These are phyloP conservation scores for Ustilago xerochloae DNA, from an alignment of 1,284 basidiomycete species.

Conservation along the genomic window DNA sequence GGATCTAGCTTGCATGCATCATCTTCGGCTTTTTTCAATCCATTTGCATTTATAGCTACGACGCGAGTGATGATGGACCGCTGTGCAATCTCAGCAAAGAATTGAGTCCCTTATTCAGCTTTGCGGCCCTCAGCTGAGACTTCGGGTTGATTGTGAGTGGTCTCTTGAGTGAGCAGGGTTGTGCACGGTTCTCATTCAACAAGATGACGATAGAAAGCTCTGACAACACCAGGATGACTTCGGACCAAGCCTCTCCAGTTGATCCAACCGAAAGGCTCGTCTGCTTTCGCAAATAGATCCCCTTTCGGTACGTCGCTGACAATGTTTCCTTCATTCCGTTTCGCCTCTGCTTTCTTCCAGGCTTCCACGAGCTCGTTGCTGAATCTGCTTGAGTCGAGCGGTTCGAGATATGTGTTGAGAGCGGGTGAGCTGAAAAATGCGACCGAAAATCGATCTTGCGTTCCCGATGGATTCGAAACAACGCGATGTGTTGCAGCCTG, in stretches of 20 bases:
- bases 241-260: constrained; percentile 57
- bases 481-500: constrained; percentile 61
- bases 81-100: too few relatives aligned
- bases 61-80: too few relatives aligned
- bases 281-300: constrained; percentile 40
- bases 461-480: constrained; percentile 15
- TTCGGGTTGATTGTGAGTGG: too few relatives aligned
- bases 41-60: too few relatives aligned
- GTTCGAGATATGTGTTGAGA: constrained; percentile 36
- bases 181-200: neutral
- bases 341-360: constrained; percentile 30
- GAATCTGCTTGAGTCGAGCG: constrained; percentile 29
- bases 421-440: constrained; percentile 58
- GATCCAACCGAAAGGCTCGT: constrained; percentile 52
- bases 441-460: constrained; percentile 29
- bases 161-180: too few relatives aligned
- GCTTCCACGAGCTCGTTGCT: constrained; percentile 27
- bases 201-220: constrained; percentile 36
- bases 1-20: too few relatives aligned
- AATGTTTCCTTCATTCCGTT: constrained; percentile 17
- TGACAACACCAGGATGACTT: constrained; percentile 46
- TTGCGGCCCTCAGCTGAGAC: too few relatives aligned
- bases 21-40: too few relatives aligned
- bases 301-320: constrained; percentile 50
- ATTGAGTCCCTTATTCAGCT: too few relatives aligned